Conservation (phyloP, 108 stramenopile species). For the Chaetoceros muelleri region DNA sequence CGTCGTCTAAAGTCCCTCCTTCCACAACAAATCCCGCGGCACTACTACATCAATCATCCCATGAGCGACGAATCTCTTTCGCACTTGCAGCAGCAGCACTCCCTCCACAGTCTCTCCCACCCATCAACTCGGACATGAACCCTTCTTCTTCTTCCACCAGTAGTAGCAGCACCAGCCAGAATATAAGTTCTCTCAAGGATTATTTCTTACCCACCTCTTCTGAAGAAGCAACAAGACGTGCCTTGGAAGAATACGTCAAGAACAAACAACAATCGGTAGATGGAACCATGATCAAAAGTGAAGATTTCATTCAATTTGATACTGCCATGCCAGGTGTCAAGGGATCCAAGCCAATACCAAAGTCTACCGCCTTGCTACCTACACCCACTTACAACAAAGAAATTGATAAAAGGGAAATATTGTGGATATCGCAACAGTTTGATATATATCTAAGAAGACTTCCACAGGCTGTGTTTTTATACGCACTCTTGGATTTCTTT, state of each 20-base stretch:
- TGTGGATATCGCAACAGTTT: neutral
- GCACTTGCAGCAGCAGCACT: too few species aligned
- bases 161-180: too few species aligned
- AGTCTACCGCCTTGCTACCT: neutral
- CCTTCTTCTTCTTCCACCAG: too few species aligned
- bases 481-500: neutral
- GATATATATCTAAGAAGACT: neutral
- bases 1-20: too few species aligned
- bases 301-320: neutral
- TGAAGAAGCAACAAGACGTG: neutral
- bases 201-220: neutral
- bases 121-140: neutral
- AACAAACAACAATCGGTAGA: neutral
- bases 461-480: neutral
- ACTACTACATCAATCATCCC: too few species aligned
- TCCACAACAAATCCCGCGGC: too few species aligned
- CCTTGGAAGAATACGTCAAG: neutral
- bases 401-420: neutral
- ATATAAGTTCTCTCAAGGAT: neutral
- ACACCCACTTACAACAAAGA: neutral
- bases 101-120: neutral
- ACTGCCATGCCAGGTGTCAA: neutral
- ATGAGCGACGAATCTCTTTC: too few species aligned
- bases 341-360: neutral
- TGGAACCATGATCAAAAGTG: neutral